Evolutionary conservation across 805 yeast species (phyloP).

Genomic region (Priceomyces medius): DNA sequence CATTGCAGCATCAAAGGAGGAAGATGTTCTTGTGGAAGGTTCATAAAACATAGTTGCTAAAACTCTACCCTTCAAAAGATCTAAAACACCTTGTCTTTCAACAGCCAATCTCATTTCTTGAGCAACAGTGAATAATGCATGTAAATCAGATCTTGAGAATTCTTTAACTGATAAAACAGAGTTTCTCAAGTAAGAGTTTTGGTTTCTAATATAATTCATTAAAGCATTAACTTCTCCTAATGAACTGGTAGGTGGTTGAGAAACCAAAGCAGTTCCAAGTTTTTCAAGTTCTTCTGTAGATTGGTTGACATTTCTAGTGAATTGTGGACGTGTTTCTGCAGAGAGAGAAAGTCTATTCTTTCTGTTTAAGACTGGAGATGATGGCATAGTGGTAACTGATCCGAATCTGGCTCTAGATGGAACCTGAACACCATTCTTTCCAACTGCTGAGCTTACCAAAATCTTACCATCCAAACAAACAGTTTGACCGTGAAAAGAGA

Average conservation of each 20-base stretch:
- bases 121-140: conserved; percentile 91
- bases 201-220: conserved; percentile 68
- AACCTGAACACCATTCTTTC: conserved; percentile 41
- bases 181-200: conserved; percentile 88
- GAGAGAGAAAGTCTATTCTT: conserved; percentile 36
- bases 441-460: conserved; percentile 58
- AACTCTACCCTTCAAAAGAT: conserved; percentile 84
- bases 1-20: conserved; percentile 99
- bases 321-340: conserved; percentile 33
- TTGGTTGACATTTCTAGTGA: conserved; percentile 39
- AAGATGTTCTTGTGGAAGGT: conserved; percentile 95
- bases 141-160: conserved; percentile 84
- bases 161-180: conserved; percentile 87
- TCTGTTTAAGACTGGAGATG: conserved; percentile 40
- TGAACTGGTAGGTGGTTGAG: conserved; percentile 70
- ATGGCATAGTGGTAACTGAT: conserved; percentile 32
- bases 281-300: conserved; percentile 46
- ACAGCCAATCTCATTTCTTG: conserved; percentile 97
- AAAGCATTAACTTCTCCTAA: conserved; percentile 78
- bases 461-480: conserved; percentile 82
- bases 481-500: conserved; percentile 72
- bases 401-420: conserved; percentile 47
- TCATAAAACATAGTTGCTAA: conserved; percentile 95
- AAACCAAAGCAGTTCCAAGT: conserved; percentile 66
- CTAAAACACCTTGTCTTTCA: conserved; percentile 93